Percentiles rank a stretch among this genome's conserved stretches.
phyloP scores from a whole-genome alignment of 2,329 filamentous ascomycete genomes.

The Hypomyces rosellus region DNA sequence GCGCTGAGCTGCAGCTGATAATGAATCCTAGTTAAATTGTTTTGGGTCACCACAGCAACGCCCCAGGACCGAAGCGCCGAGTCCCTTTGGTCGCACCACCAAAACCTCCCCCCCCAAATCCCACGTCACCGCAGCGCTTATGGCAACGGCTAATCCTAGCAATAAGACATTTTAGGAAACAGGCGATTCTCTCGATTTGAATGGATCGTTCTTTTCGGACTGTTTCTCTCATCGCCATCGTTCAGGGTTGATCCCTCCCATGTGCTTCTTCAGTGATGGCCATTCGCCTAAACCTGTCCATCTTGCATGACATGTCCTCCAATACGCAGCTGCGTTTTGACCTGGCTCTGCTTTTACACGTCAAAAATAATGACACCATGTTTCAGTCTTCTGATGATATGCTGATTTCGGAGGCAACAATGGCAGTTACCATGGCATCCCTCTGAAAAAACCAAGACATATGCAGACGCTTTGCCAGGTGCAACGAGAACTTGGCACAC shows the following conservation, averaged over 20 bases:
- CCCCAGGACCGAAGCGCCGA: not conserved
- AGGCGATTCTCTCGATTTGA: not conserved
- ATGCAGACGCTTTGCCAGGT: not conserved
- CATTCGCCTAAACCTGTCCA: not conserved
- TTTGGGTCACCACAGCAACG: constrained; percentile 31
- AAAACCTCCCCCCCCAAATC: not conserved
- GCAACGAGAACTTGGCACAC: too few relatives aligned
- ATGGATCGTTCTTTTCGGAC: not conserved
- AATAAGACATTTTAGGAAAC: not conserved
- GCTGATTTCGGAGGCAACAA: not conserved
- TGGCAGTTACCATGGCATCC: constrained; percentile 1
- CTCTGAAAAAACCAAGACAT: constrained; percentile 1
- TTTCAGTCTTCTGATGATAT: not conserved
- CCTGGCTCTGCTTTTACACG: not conserved
- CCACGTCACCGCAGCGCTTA: not conserved
- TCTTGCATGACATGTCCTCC: not conserved
- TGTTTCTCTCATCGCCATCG: not conserved
- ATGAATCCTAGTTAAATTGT: constrained; percentile 21
- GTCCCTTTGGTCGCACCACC: constrained; percentile 5
- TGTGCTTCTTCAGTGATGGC: not conserved
- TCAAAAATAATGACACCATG: not conserved
- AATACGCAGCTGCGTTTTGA: too few relatives aligned
- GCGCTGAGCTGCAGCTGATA: constrained; percentile 16
- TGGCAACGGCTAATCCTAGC: not conserved
- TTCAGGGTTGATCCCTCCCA: not conserved